phyloP scores from a whole-genome alignment of 2,329 filamentous ascomycete genomes.

The Sporothrix humicola region DNA sequence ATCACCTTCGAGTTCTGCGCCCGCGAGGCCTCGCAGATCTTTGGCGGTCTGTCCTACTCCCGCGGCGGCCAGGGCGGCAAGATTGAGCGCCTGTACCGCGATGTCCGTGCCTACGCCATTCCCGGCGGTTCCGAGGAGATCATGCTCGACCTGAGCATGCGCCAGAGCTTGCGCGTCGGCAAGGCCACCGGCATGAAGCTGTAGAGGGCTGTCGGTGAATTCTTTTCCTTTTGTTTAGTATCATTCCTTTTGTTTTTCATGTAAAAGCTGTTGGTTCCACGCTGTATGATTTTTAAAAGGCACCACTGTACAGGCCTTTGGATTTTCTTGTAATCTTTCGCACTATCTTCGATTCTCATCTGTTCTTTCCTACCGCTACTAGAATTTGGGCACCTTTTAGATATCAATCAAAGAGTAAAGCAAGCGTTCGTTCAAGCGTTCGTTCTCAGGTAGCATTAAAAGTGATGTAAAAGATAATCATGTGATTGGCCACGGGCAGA shows the following conservation, averaged over 20 bases:
- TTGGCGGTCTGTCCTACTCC: slow-evolving; percentile 90
- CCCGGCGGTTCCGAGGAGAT: slow-evolving; percentile 97
- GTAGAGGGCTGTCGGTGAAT: slow-evolving; percentile 50
- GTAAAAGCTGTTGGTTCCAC: slow-evolving; percentile 23
- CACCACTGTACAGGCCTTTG: slow-evolving; percentile 7
- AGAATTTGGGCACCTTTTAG: slow-evolving; percentile 10
- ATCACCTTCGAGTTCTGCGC: slow-evolving; percentile 98
- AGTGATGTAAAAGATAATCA: not conserved
- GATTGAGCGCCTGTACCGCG: slow-evolving; percentile 91
- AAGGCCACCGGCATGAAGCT: slow-evolving; percentile 96
- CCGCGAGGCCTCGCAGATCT: slow-evolving; percentile 95
- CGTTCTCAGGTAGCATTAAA: no score
- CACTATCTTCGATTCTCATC: slow-evolving; percentile 6
- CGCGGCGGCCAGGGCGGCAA: slow-evolving; percentile 94
- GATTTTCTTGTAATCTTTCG: not conserved
- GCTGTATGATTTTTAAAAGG: slow-evolving; percentile 26
- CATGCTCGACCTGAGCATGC: slow-evolving; percentile 95
- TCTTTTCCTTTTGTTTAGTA: not conserved
- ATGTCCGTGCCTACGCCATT: slow-evolving; percentile 95
- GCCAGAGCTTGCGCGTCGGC: slow-evolving; percentile 78
- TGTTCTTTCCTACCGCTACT: not conserved
- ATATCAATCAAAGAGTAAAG: slow-evolving; percentile 10
- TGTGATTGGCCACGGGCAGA: not conserved
- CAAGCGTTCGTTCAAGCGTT: not conserved
- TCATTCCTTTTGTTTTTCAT: not conserved